These are phyloP conservation scores for Tagetes patula DNA, from an alignment of 129 eudicot species.

Conservation along the genomic window DNA sequence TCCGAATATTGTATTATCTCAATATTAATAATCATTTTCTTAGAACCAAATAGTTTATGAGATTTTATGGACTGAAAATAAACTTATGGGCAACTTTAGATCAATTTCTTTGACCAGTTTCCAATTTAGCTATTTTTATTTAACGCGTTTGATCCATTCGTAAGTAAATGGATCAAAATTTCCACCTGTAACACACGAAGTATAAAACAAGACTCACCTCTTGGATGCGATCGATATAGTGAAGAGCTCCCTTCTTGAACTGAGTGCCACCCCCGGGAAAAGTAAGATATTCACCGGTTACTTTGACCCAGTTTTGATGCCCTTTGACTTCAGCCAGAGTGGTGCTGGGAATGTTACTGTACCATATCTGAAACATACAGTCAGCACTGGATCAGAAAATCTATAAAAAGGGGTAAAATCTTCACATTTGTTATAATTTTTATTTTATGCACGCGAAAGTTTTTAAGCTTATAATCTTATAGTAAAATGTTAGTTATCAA, in stretches of 20 bases:
- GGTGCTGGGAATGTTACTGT: conserved; percentile 47
- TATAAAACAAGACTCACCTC: conserved; percentile 28
- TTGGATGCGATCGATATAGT: conserved; percentile 49
- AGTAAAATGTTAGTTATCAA: too few species aligned
- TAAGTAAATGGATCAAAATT: not conserved
- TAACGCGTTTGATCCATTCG: not conserved
- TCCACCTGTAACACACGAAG: not conserved
- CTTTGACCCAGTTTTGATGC: conserved; percentile 71
- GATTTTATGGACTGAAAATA: not conserved
- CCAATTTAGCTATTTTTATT: not conserved
- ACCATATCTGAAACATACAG: conserved; percentile 52
- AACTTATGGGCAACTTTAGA: not conserved
- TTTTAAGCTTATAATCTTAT: too few species aligned
- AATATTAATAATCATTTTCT: not conserved
- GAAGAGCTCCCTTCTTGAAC: conserved; percentile 57
- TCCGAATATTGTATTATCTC: not conserved
- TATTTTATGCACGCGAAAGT: too few species aligned
- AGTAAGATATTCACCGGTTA: conserved; percentile 50
- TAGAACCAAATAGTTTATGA: not conserved
- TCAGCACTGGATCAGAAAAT: not conserved
- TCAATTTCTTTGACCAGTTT: not conserved
- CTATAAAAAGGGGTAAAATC: not conserved
- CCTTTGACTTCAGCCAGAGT: conserved; percentile 54
- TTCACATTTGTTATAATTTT: not conserved
- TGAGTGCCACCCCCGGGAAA: conserved; percentile 73